Evolutionary conservation across 345 rosid species (phyloP).

Genomic region (Mangifera indica): DNA sequence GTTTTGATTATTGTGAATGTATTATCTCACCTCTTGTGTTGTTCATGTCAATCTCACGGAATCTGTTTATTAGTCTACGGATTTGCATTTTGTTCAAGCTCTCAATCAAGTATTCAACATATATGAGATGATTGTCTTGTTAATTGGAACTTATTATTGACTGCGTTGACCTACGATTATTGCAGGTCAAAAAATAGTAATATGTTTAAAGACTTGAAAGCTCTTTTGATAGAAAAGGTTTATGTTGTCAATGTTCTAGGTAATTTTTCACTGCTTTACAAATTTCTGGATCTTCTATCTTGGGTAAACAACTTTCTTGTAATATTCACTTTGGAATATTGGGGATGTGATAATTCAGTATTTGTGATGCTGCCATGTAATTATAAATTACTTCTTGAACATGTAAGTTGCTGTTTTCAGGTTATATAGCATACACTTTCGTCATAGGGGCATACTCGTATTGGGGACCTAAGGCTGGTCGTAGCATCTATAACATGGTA

Average conservation of each 20-base stretch:
- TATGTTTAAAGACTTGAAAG: slow-evolving; percentile 60
- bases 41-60: not conserved
- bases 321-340: not conserved
- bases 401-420: slow-evolving; percentile 39
- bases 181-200: slow-evolving; percentile 35
- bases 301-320: not conserved
- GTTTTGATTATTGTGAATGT: not conserved
- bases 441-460: slow-evolving; percentile 95
- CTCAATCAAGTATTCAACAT: too few species aligned
- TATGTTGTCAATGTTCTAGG: slow-evolving; percentile 78
- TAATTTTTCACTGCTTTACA: slow-evolving; percentile 29
- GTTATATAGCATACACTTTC: slow-evolving; percentile 80
- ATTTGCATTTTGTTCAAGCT: not conserved
- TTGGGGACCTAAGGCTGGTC: slow-evolving; percentile 98
- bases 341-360: not conserved
- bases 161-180: not conserved
- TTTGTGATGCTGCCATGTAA: not conserved
- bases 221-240: slow-evolving; percentile 61
- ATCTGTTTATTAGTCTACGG: not conserved
- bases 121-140: not conserved
- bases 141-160: not conserved
- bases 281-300: not conserved
- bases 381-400: not conserved
- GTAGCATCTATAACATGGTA: slow-evolving; percentile 86
- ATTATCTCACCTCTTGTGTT: not conserved